A percentile compares a stretch with the other conserved stretches of the same genome.
Evolutionary conservation across 2,329 filamentous ascomycete species (phyloP).

Genomic region (Drechslera avenae): DNA sequence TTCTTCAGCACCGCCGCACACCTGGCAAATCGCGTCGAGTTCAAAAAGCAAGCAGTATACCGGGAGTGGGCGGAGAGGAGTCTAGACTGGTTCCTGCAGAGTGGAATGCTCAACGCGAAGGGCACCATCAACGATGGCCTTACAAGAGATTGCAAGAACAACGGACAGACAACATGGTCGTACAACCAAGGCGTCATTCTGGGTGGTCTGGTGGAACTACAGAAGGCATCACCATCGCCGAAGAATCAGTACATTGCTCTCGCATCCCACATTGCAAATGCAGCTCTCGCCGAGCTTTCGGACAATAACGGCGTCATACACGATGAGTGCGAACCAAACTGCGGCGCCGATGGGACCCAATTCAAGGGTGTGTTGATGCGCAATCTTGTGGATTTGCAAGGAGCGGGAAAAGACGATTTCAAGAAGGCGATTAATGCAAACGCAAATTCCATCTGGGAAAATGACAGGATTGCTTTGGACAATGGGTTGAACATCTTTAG

Average conservation of each 20-base stretch:
- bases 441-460: slow-evolving; percentile 68
- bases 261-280: slow-evolving; percentile 48
- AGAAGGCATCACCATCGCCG: slow-evolving; percentile 43
- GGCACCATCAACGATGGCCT: slow-evolving; percentile 62
- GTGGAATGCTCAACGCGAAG: slow-evolving; percentile 55
- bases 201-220: slow-evolving; percentile 61
- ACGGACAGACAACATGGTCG: slow-evolving; percentile 54
- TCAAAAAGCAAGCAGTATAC: slow-evolving; percentile 47
- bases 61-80: slow-evolving; percentile 54
- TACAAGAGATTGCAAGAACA: slow-evolving; percentile 58
- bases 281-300: slow-evolving; percentile 45
- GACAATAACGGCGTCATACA: slow-evolving; percentile 49
- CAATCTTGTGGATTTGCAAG: slow-evolving; percentile 65
- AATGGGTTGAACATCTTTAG: slow-evolving; percentile 52
- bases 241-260: slow-evolving; percentile 41
- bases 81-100: slow-evolving; percentile 58
- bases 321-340: slow-evolving; percentile 48
- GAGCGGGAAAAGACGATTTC: slow-evolving; percentile 58
- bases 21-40: slow-evolving; percentile 55
- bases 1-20: slow-evolving; percentile 62
- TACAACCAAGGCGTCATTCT: slow-evolving; percentile 69
- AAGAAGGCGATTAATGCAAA: slow-evolving; percentile 63
- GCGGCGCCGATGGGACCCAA: slow-evolving; percentile 57
- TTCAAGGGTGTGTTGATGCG: slow-evolving; percentile 76
- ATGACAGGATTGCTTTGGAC: slow-evolving; percentile 57